Base-by-base conservation (phyloP, 257 asterid species). In the Euphrasia confusa region DNA sequence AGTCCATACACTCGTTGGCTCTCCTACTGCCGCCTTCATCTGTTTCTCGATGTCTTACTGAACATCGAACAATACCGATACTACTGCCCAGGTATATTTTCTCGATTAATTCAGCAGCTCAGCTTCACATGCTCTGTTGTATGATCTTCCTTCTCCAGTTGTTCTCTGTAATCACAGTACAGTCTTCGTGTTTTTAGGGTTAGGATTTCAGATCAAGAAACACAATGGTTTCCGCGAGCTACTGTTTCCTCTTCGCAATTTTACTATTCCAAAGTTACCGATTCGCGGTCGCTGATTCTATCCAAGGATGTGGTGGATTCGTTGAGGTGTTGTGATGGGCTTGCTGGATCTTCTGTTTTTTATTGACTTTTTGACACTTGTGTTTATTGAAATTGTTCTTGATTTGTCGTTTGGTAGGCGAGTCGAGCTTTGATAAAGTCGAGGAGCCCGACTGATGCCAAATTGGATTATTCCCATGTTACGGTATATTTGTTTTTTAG, bases 291-390 rank as follows among this genome's bases (percentile, higher is more conserved):
- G 83, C 93, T 32, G 90, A 92, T 86, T 74, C 90, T 26, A 86
- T 92, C 68, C 92, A 81, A 74, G 98, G 98, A 74, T 92, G 98
- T 68, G 98, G 98, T 30, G 98, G 98, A 75, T 92, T 92, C 72
- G 84, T 92, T 26, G 98, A 86, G 98, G 98, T 88, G 50, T 62
- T 63, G 39, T 68, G 50, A 11, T 35, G 17, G 61, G 49, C 63
- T 26, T 48, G 10, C 28, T 68, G 63, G 33, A 53, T 58, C 57
- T 42, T 27, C 42, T 18, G 15, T 59, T n/a, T 53, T 50, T 15
- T 32, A n/a, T 40, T 63, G 50, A 27, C 45, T 68, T 50, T 50
- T 55, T 61, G 55, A 61, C 37, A 57, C 37, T 60, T 60, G n/a
- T 33, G 15, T 61, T 52, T 26, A 14, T 68, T 65, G 57, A 21